phyloP scores from a whole-genome alignment of 805 yeast genomes.

The Cyberlindnera samutprakarnensis region DNA sequence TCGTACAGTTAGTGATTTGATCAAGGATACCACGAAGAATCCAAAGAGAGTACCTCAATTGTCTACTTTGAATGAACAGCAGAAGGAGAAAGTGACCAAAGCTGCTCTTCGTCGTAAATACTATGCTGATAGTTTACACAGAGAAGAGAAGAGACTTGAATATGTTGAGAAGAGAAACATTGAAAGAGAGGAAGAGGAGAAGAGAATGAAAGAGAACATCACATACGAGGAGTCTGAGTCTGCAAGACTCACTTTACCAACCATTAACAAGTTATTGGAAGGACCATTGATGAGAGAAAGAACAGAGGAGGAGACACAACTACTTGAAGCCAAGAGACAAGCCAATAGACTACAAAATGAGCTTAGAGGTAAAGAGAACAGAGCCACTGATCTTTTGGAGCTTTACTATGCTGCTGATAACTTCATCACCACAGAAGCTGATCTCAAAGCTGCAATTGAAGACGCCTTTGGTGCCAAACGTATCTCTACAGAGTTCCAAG shows the following conservation, averaged over 20 bases:
- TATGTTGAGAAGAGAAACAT: slow-evolving; percentile 26
- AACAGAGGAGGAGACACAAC: slow-evolving; percentile 58
- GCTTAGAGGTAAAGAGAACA: slow-evolving; percentile 42
- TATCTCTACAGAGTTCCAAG: not conserved
- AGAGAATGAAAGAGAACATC: slow-evolving; percentile 25
- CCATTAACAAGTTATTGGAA: slow-evolving; percentile 56
- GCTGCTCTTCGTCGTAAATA: slow-evolving; percentile 69
- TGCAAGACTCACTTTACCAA: slow-evolving; percentile 65
- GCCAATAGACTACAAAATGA: slow-evolving; percentile 58
- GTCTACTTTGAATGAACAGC: slow-evolving; percentile 18
- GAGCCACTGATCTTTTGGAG: slow-evolving; percentile 52
- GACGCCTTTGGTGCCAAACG: slow-evolving; percentile 36
- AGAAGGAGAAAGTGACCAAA: slow-evolving; percentile 25
- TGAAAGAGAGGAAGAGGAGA: slow-evolving; percentile 21
- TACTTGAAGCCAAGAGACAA: slow-evolving; percentile 50
- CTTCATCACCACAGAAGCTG: slow-evolving; percentile 68
- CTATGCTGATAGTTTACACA: slow-evolving; percentile 46
- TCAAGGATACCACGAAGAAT: slow-evolving; percentile 42
- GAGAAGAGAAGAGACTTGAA: slow-evolving; percentile 28
- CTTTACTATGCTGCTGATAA: slow-evolving; percentile 63
- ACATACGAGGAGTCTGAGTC: slow-evolving; percentile 41
- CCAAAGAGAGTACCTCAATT: slow-evolving; percentile 29
- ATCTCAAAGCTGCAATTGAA: slow-evolving; percentile 49
- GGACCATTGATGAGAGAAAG: slow-evolving; percentile 70
- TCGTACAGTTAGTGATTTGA: slow-evolving; percentile 52